Evolutionary conservation across 768 basidiomycete genomes (phyloP).

Genomic region (Podaxis rugospora): DNA sequence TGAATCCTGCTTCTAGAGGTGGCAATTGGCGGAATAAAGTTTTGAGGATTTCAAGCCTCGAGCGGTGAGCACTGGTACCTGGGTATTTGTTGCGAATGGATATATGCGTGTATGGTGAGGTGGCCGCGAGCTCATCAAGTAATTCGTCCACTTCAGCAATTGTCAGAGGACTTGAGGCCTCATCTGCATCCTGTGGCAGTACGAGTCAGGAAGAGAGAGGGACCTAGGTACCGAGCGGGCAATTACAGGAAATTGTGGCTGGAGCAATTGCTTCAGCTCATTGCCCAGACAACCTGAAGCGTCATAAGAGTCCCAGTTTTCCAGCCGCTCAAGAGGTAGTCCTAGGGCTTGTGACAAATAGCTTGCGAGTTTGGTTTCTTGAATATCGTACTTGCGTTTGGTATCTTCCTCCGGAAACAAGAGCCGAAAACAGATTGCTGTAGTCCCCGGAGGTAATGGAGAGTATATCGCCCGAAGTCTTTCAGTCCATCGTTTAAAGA

Average conservation of each 20-base stretch:
- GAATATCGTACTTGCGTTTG: slow-evolving; percentile 65
- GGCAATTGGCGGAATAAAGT: slow-evolving; percentile 56
- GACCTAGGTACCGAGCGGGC: background rate
- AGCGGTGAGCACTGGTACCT: slow-evolving; percentile 11
- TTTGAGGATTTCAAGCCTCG: slow-evolving; percentile 38
- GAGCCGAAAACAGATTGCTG: slow-evolving; percentile 60
- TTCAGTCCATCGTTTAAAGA: slow-evolving; percentile 41
- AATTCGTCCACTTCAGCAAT: slow-evolving; percentile 56
- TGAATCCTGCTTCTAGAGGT: slow-evolving; percentile 58
- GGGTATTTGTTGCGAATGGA: slow-evolving; percentile 35
- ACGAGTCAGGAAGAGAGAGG: background rate
- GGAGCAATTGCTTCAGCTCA: slow-evolving; percentile 49
- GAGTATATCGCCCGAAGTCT: slow-evolving; percentile 36
- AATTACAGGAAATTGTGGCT: slow-evolving; percentile 35
- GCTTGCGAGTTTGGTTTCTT: slow-evolving; percentile 56
- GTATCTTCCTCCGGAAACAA: slow-evolving; percentile 85
- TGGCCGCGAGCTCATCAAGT: slow-evolving; percentile 70
- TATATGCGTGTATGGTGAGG: slow-evolving; percentile 54
- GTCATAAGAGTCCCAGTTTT: slow-evolving; percentile 36
- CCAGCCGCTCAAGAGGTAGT: slow-evolving; percentile 25
- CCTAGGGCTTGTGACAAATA: slow-evolving; percentile 48
- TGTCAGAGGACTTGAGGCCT: slow-evolving; percentile 31
- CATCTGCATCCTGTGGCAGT: slow-evolving; percentile 21
- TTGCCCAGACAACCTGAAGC: slow-evolving; percentile 67
- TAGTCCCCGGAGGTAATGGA: slow-evolving; percentile 50